Evolutionary conservation across 441 rosid species (phyloP), one percentile per base, ranked within the genome.

Genomic region (Pelargonium cotyledonis): DNA sequence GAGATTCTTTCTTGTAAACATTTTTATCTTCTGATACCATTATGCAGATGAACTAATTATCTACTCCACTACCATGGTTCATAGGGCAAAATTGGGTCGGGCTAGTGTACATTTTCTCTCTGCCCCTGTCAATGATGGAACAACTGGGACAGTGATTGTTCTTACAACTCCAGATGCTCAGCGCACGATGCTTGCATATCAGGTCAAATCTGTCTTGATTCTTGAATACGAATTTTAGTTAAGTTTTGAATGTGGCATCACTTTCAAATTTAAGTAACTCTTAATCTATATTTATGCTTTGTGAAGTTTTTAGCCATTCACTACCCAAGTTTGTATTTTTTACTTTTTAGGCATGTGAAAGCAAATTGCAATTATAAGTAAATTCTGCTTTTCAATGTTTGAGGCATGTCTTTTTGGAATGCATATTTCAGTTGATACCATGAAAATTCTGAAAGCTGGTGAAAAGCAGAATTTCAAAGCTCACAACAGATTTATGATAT

Each of bases 111-210:
- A 83, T 77, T 94, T 91, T 81, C 87, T 90, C 55, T 94, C 99
- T 65, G 85, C 81, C 41, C 89, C 95, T 41, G 83, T 89, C 70
- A 88, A 83, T 77, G 99, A 89, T 75, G 96, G 96, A 70, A 91
- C 99, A 41, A 94, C 97, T 0, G 99, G 99, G 76, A 91, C 99
- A 4, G 99, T 94, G 78, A 94, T 94, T 63, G 96, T 94, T 80
- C 91, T 94, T 62, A 94, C 99, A 35, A 89, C 99, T 72, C 91
- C 95, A 58, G 97, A 91, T 82, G 96, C 99, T 62, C 96, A 94
- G 70, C 88, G 97, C 72, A 85, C 99, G 19, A 94, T 94, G 99
- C 99, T 94, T 82, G 88, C 97, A 1, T 89, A 94, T 79, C 96
- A 84, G 94, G 97, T 94, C 67, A 72, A 47, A 9, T 38, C 35